Evolutionary conservation across 2,329 filamentous ascomycete species (phyloP), one percentile per base, ranked within the genome.

Genomic region (Colletotrichum sp.): DNA sequence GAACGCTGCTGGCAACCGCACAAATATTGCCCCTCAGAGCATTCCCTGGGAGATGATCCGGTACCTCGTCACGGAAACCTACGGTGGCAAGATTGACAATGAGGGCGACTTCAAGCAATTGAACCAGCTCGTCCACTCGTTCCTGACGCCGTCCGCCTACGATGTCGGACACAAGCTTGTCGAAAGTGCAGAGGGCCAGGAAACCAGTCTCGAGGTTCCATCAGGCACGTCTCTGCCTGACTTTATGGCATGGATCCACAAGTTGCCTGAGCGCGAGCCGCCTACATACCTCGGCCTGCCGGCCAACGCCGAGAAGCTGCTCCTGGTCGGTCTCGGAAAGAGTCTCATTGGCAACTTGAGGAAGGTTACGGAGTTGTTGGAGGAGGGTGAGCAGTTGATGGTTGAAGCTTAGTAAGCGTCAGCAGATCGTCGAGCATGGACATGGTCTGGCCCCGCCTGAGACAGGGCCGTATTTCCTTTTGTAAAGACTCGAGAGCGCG

Each of bases 21-120:
- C 95, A 76, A 99, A 99, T 84, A 93, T 99, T 79, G 95, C 96
- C 3, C 97, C 97, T 6, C 92, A 94, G 81, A 98, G 97, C 82
- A 95, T 99, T 25, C 97, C 97, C 2, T 99, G 97, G 97, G 94
- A 97, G 73, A 96, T 99, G 91, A 93, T 99, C 77, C 93, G 95
- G 76, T 96, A 94, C 70, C 91, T 99, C 18, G 91, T 99, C 74
- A 94, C 94, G 1, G 96, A 98, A 86, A 98, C 96, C 77, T 99
- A 99, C 82, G 97, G 97, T 78, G 97, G 97, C 84, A 99, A 99
- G 88, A 96, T 99, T 80, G 97, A 99, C 82, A 92, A 98, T 82
- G 94, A 96, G 78, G 93, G 87, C 56, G 97, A 99, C 85, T 98
- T 97, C 84, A 87, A 87, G 67, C 90, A 93, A 60, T 91, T 99